Base-by-base conservation (phyloP, 2,329 filamentous ascomycete species). In the Fusarium sp. region DNA sequence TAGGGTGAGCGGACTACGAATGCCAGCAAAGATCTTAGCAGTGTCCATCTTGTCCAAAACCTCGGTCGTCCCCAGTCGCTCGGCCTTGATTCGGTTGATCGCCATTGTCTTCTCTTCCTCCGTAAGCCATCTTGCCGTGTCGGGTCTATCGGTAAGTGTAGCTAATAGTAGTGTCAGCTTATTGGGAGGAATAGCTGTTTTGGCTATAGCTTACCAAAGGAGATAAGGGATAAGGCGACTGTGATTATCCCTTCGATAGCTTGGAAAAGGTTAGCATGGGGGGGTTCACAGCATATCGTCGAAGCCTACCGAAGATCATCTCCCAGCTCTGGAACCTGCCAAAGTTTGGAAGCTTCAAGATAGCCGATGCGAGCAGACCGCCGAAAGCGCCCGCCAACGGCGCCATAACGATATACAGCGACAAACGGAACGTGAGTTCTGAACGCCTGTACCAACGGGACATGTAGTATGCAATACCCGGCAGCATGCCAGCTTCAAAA, bases 181-280 rank as follows among this genome's bases (percentile, higher is more conserved):
- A 0, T 2, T 3, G 0, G 31, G 16, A 3, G 1, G 12, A 1
- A 7, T 6, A n/a, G 4, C 1, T 8, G 11, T 7, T 6, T 0
- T 1, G 1, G 1, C 2, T 1, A 12, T 2, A 6, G 4, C 34
- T 12, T 65, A 53, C 62, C 60, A 5, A 65, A 65, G 4, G 60
- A 46, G 33, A 92, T 80, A 3, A 91, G 13, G 0, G 84, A 80
- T 0, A 92, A 75, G 1, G 81, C 80, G 62, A 77, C 71, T 3
- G 81, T 82, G 67, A 91, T 86, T 70, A 91, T 87, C 20, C 90
- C 90, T 74, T 92, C 90, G n/a, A 92, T 87, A 6, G 84, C 85
- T 64, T 0, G 2, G 1, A 11, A 8, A 10, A 2, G 0, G 3
- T 64, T 2, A 64, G 51, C 4, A 8, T n/a, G 0, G 4, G 18